phyloP scores from a whole-genome alignment of 2,329 filamentous ascomycete genomes.

The Sarocladiaceae sp. region DNA sequence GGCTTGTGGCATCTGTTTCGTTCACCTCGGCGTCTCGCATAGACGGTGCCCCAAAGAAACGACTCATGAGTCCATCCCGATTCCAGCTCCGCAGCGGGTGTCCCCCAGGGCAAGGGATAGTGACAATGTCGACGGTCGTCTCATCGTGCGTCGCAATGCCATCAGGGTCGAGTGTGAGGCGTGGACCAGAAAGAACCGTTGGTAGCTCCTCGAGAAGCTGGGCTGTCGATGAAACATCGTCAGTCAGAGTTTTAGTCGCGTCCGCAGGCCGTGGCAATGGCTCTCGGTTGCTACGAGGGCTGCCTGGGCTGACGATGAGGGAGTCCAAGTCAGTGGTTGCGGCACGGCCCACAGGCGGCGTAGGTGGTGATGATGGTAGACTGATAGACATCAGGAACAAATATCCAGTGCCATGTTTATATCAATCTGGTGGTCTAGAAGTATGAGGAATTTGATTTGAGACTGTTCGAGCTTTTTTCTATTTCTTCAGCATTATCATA shows the following conservation, averaged over 20 bases:
- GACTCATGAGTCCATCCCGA: constrained; percentile 40
- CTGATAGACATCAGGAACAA: too few species aligned
- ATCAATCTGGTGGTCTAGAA: too few species aligned
- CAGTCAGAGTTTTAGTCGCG: constrained; percentile 6
- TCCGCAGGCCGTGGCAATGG: background rate
- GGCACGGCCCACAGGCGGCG: constrained; percentile 1
- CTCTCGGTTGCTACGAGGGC: constrained; percentile 16
- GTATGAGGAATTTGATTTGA: too few species aligned
- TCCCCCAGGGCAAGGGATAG: constrained; percentile 47
- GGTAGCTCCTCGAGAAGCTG: background rate
- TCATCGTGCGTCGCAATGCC: constrained; percentile 39
- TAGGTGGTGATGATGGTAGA: too few species aligned
- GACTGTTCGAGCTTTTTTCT: too few species aligned
- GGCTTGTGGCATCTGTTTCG: constrained; percentile 14
- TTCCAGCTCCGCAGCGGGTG: constrained; percentile 48
- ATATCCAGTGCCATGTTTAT: too few species aligned
- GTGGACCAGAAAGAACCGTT: constrained; percentile 2
- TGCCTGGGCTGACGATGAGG: constrained; percentile 20
- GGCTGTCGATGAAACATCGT: constrained; percentile 1
- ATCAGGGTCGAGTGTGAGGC: constrained; percentile 28
- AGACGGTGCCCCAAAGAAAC: constrained; percentile 37
- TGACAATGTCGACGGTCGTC: constrained; percentile 47
- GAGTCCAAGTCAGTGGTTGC: constrained; percentile 19
- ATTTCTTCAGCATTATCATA: too few species aligned
- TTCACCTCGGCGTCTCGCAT: constrained; percentile 30